A percentile compares a stretch with the other conserved stretches of the same genome.
Conservation (phyloP, 148 eudicot species). For the Chenopodium quinoa region DNA sequence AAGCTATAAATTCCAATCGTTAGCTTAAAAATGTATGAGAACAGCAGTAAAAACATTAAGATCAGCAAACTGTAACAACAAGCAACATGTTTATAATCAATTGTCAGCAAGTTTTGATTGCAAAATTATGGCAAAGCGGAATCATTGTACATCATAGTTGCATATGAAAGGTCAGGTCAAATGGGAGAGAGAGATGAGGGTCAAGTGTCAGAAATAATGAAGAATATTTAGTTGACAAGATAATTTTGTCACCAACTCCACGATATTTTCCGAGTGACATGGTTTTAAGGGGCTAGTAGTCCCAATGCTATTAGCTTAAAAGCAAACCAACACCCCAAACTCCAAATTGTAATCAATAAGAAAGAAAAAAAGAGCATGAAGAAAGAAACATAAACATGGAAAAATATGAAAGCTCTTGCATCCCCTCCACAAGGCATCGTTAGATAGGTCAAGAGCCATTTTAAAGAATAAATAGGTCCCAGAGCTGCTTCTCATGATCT, state of each 20-base stretch:
- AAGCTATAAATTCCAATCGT: not conserved
- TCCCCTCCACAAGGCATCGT: not conserved
- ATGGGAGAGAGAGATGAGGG: not conserved
- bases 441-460: not conserved
- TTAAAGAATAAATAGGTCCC: not conserved
- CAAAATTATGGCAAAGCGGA: not conserved
- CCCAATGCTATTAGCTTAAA: not conserved
- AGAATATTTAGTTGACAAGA: not conserved
- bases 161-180: not conserved
- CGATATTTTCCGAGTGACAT: not conserved
- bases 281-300: not conserved
- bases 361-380: no score
- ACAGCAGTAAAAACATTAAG: not conserved
- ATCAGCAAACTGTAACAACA: not conserved
- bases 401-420: not conserved
- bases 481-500: not conserved
- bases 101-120: not conserved
- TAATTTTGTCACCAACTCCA: not conserved
- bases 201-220: not conserved
- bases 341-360: no score
- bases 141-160: not conserved
- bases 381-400: no score
- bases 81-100: not conserved
- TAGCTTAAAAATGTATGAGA: not conserved
- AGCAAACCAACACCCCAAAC: no score